Percentiles rank a stretch among this genome's conserved stretches.
Evolutionary conservation across 2,329 filamentous ascomycete species (phyloP).

Genomic region (Talaromyces islandicus): DNA sequence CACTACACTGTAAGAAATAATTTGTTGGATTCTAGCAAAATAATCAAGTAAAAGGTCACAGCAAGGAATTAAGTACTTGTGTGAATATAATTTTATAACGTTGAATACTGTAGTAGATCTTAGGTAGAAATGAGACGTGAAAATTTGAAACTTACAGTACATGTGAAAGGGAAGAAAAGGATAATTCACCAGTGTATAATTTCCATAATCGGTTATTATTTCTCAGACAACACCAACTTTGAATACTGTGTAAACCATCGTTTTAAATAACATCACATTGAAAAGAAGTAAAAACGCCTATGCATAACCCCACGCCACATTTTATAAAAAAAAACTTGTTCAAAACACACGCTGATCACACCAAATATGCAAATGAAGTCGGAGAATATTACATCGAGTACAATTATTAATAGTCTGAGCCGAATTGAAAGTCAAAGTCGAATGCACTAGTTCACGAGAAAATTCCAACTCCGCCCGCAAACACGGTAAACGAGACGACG

Average conservation of each 20-base stretch:
- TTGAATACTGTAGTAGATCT: too few species aligned
- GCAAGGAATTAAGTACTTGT: too few species aligned
- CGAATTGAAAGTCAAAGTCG: background rate
- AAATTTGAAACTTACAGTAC: too few species aligned
- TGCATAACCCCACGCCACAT: background rate
- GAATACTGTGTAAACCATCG: background rate
- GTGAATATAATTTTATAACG: too few species aligned
- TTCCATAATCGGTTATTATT: background rate
- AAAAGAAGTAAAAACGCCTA: background rate
- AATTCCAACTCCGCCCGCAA: slow-evolving; percentile 37
- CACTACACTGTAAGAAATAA: too few species aligned
- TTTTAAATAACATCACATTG: background rate
- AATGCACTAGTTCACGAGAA: slow-evolving; percentile 14
- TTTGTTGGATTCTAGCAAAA: too few species aligned
- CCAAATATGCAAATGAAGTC: background rate
- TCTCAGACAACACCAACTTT: background rate
- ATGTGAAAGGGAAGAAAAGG: too few species aligned
- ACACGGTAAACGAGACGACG: slow-evolving; percentile 52
- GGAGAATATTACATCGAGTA: background rate
- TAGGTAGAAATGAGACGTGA: background rate
- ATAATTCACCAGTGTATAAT: background rate
- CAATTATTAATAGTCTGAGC: background rate
- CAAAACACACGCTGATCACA: background rate
- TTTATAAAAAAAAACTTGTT: background rate
- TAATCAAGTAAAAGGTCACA: too few species aligned